Evolutionary conservation across 257 asterid genomes (phyloP).

Genomic region (Solanum medicagineum): DNA sequence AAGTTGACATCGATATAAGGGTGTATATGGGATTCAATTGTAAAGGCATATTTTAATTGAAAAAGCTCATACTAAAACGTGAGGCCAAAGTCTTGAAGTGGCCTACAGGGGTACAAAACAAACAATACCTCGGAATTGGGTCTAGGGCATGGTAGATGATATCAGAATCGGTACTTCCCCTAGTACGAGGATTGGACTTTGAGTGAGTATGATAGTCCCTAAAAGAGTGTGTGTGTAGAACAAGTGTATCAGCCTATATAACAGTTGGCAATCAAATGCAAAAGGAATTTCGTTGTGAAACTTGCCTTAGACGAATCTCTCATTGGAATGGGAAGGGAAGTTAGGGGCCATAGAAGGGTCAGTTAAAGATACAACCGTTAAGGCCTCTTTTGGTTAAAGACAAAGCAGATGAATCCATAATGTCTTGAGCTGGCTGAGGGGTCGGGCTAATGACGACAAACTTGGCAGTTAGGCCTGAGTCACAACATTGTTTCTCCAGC

Average conservation of each 20-base stretch:
- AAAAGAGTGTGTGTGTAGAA: background rate
- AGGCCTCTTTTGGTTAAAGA: background rate
- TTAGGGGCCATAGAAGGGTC: background rate
- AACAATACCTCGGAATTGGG: background rate
- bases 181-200: background rate
- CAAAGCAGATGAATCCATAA: background rate
- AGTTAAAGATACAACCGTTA: background rate
- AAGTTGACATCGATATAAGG: background rate
- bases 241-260: background rate
- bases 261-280: background rate
- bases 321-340: background rate
- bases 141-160: background rate
- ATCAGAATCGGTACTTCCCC: background rate
- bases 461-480: background rate
- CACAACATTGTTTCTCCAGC: background rate
- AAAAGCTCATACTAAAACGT: background rate
- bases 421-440: background rate
- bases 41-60: background rate
- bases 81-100: background rate
- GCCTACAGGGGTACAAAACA: background rate
- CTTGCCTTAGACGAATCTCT: background rate
- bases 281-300: background rate
- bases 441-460: background rate
- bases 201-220: background rate
- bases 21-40: background rate